Base-by-base conservation (phyloP, 148 eudicot species). In the Camellia granthamiana region DNA sequence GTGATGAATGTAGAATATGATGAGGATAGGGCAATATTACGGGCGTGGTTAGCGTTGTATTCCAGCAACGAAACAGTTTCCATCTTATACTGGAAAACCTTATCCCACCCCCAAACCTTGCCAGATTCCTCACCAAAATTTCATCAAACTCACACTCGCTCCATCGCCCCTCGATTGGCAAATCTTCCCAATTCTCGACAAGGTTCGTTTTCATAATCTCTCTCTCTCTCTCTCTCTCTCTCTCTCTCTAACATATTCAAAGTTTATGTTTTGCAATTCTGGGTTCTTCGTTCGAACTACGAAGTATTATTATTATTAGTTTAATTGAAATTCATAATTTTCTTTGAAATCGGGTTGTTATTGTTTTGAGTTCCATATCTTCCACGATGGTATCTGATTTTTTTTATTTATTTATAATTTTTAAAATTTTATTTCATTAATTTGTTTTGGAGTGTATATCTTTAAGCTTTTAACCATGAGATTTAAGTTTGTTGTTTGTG, bases 11-110 rank as follows among this genome's bases (percentile, higher is more conserved):
- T 0, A 44, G 51, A 15, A 44, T 69, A 30, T 66, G 38, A 0
- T n/a, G 12, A n/a, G 72, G 72, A 77, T 51, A 65, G 72, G 18
- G 62, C 3, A n/a, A 0, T 77, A 44, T 63, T 47, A 64, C 47
- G 43, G 38, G 51, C 62, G 47, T 11, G 72, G 80, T 49, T 77
- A 66, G 80, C 62, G 47, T 77, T 18, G 80, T 66, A 77, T 66
- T 66, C 80, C 80, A 66, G 72, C 80, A 38, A 41, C 56, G 59
- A 38, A 41, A 52, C 21, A 65, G 61, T 65, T 77, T 51, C 62
- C 46, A 52, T 49, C 80, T 65, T 77, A 77, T 77, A 72, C 80
- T 8, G 72, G 80, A 77, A 77, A 77, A 77, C 80, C 18, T 66
- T 77, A 66, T 77, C 62, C 80, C 72, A 66, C 66, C 62, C 80